These are phyloP conservation scores for Whalleya microplaca DNA, from an alignment of 2,329 filamentous ascomycete genomes.

Conservation along the genomic window DNA sequence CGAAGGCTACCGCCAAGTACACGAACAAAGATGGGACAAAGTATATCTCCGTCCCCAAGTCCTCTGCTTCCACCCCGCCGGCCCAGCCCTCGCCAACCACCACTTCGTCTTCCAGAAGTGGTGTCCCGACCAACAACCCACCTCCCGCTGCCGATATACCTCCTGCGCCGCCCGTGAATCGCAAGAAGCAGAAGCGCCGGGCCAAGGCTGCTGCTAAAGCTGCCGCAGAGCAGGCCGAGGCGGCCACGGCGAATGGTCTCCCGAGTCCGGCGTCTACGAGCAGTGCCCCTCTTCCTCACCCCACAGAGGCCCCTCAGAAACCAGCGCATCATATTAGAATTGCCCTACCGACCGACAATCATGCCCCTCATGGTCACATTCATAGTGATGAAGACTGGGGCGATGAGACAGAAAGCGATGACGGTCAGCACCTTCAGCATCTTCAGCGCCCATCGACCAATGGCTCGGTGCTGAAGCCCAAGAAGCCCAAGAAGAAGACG, in stretches of 20 bases:
- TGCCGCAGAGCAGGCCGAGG: conserved; percentile 53
- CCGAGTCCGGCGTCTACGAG: conserved; percentile 41
- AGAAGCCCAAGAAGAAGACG: conserved; percentile 73
- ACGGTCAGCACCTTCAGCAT: conserved; percentile 49
- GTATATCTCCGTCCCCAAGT: conserved; percentile 68
- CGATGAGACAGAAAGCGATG: conserved; percentile 60
- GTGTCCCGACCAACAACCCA: conserved; percentile 38
- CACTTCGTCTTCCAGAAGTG: conserved; percentile 43
- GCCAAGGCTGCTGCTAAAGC: conserved; percentile 80
- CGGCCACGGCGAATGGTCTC: conserved; percentile 46
- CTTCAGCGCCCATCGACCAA: conserved; percentile 44
- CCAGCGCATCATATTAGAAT: conserved; percentile 17
- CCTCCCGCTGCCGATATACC: conserved; percentile 29
- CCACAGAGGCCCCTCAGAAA: conserved; percentile 21
- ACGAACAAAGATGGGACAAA: conserved; percentile 72
- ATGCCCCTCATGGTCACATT: conserved; percentile 33
- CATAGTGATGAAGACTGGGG: conserved; percentile 54
- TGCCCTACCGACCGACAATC: conserved; percentile 6
- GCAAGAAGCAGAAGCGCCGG: conserved; percentile 93
- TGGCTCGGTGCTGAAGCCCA: conserved; percentile 47
- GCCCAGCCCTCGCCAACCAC: conserved; percentile 57
- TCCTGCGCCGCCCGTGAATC: conserved; percentile 66
- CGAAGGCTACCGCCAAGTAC: conserved; percentile 61
- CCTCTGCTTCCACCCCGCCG: conserved; percentile 52
- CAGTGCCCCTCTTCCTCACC: conserved; percentile 28